Evolutionary conservation across 2,329 filamentous ascomycete genomes (phyloP), one percentile per base, ranked within the genome.

Genomic region (Exophiala aquamarina): DNA sequence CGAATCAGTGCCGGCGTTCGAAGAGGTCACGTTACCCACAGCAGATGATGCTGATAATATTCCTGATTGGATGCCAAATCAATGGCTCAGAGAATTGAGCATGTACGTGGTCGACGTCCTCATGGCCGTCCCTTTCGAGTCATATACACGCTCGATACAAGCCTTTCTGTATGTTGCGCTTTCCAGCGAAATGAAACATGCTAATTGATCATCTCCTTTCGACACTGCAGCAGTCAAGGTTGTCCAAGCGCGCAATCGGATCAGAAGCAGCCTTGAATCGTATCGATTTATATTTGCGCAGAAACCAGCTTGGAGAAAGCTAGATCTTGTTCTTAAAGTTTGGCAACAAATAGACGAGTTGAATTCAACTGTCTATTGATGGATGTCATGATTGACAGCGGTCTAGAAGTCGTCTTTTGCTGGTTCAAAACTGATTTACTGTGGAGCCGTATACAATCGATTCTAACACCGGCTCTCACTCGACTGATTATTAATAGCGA

Each of bases 271-370:
- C 6, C 61, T 81, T 20, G 69, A 71, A 51, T 76, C 43, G 10
- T 50, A 66, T 60, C 61, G 61, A 57, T 74, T 65, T 62, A 71
- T 50, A 2, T 59, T 80, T 29, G 75, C 77, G 2, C 73, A 74
- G 18, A 77, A 78, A 47, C 76, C 76, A 14, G 68, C 79, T 36
- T 60, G 69, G 48, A 70, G 72, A 20, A 75, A 76, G 58, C 61
- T 78, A 11, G 65, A 72, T 31, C 63, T 80, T 9, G 71, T 80
- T 26, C 69, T 71, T 46, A 75, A 78, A 60, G 74, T 76, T 0
- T 80, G 77, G 77, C 63, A 65, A 36, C 65, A 72, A 43, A 68
- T 77, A 57, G 77, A 81, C 59, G 66, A 66, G 2, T 74, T 73
- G 0, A 65, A 69, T 11, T 34, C 28, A 6, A 66, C 73, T 20